Evolutionary conservation across 108 stramenopile genomes (phyloP), one percentile per base, ranked within the genome.

Genomic region (Conticribra guillardii): DNA sequence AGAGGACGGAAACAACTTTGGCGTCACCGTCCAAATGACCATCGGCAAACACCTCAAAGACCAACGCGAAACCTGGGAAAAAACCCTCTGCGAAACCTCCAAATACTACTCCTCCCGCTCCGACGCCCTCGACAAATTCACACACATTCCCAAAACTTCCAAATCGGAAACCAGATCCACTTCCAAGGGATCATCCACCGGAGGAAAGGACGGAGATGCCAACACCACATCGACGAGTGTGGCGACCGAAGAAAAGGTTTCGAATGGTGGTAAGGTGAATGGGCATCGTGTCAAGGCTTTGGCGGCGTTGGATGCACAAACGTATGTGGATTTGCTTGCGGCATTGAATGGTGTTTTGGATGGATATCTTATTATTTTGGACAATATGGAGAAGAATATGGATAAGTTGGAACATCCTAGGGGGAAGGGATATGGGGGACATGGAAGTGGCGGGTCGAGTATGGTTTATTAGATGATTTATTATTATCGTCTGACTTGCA

Each of bases 1-100:
- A 54, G 84, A 89, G 76, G 89, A 90, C 56, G 89, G 89, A 32
- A 90, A 91, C 85, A 91, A 91, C 74, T 91, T 91, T 44, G 89
- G 89, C 28, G 89, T 91, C 3, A 82, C 79, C 41, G 83, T 91
- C 23, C 89, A 91, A 78, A 60, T 80, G 63, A 87, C 82, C 58
- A 81, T 90, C 57, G 19, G 49, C 54, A 83, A 84, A 67, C 54
- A 79, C 54, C 61, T 85, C 51, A 72, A 73, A 29, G 83, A 84
- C 21, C 55, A 60, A 47, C 65, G 76, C 54, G 83, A 83, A 61
- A 55, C 37, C 27, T 60, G 84, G 29, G 68, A 64, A 30, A 85
- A 62, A 31, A 34, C 66, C 22, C 57, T 89, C 41, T 66, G 59
- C 29, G 74, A 73, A 0, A 69, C 85, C 1, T 81, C 82, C 51